Conservation (phyloP, 768 basidiomycete genomes). For the Grammothele lineata region DNA sequence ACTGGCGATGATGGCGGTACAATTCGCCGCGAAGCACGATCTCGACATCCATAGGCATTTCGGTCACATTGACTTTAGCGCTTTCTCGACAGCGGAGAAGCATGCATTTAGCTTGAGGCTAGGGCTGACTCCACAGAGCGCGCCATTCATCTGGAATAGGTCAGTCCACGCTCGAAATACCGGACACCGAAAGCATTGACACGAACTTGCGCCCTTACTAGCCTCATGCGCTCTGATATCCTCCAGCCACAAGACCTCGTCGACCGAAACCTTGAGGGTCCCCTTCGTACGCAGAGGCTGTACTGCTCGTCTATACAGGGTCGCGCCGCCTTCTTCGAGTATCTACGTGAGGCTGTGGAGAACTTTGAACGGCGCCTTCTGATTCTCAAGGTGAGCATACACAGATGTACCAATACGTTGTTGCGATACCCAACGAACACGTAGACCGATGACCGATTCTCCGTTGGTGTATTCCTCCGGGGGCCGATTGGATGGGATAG, state of each 20-base stretch:
- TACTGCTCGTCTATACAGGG: conserved; percentile 55
- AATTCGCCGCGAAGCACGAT: conserved; percentile 39
- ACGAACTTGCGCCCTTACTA: too few relatives aligned
- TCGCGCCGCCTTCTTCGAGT: conserved; percentile 56
- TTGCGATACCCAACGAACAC: too few relatives aligned
- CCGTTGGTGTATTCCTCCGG: conserved; percentile 59
- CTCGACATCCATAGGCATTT: conserved; percentile 45
- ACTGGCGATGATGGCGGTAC: conserved; percentile 46
- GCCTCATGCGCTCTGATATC: conserved; percentile 57
- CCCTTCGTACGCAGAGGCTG: conserved; percentile 54
- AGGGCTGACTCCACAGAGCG: conserved; percentile 32
- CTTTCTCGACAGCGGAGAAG: conserved; percentile 50
- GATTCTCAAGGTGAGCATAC: conserved; percentile 40
- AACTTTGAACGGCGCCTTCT: conserved; percentile 57
- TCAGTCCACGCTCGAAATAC: neutral
- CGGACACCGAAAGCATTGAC: too few relatives aligned
- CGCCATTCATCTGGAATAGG: conserved; percentile 55
- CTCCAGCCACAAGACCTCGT: conserved; percentile 47
- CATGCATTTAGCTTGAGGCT: conserved; percentile 44
- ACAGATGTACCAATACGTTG: neutral
- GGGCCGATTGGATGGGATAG: conserved; percentile 47
- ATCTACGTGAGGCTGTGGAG: conserved; percentile 49
- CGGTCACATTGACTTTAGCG: conserved; percentile 51
- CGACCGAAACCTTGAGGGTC: conserved; percentile 45
- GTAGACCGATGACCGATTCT: conserved; percentile 61